Evolutionary conservation across 1,284 basidiomycete genomes (phyloP).

Genomic region (Macrocystidia cucumis): DNA sequence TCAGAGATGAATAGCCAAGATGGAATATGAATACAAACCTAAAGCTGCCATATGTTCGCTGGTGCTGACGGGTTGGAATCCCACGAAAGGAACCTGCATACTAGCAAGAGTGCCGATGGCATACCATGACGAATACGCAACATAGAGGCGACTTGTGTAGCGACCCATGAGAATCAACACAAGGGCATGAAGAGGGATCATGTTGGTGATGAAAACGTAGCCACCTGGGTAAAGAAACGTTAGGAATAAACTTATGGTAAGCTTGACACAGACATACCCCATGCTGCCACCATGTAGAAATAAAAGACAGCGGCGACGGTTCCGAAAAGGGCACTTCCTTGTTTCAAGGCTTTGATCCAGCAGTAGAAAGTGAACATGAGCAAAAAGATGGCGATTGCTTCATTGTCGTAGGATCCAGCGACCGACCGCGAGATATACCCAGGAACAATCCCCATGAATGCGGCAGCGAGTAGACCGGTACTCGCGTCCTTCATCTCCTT

Average conservation of each 20-base stretch:
- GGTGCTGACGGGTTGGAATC: conserved; percentile 96
- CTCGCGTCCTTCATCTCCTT: conserved; percentile 92
- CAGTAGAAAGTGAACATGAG: conserved; percentile 98
- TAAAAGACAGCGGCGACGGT: conserved; percentile 93
- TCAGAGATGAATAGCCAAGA: conserved; percentile 1
- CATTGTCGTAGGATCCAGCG: conserved; percentile 99
- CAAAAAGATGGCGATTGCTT: conserved; percentile 99
- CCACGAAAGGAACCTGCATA: conserved; percentile 99
- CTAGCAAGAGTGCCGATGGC: conserved; percentile 94
- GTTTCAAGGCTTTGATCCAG: conserved; percentile 97
- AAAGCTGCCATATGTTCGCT: conserved; percentile 99
- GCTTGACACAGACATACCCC: conserved; percentile 56
- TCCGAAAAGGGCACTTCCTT: conserved; percentile 89
- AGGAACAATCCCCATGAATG: conserved; percentile 97
- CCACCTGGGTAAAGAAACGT: conserved; percentile 43
- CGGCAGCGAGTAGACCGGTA: conserved; percentile 94
- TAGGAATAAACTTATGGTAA: not conserved
- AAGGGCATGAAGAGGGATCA: conserved; percentile 95
- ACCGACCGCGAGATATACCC: conserved; percentile 99
- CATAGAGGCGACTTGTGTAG: conserved; percentile 88
- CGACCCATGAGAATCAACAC: conserved; percentile 97
- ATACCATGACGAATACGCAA: conserved; percentile 97
- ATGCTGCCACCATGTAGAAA: conserved; percentile 99
- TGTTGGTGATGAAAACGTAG: conserved; percentile 99
- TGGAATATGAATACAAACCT: conserved; percentile 37